Percentiles rank a stretch among this genome's conserved stretches.
Conservation (phyloP, 2,329 filamentous ascomycete species). For the Bipolaris sorokiniana region DNA sequence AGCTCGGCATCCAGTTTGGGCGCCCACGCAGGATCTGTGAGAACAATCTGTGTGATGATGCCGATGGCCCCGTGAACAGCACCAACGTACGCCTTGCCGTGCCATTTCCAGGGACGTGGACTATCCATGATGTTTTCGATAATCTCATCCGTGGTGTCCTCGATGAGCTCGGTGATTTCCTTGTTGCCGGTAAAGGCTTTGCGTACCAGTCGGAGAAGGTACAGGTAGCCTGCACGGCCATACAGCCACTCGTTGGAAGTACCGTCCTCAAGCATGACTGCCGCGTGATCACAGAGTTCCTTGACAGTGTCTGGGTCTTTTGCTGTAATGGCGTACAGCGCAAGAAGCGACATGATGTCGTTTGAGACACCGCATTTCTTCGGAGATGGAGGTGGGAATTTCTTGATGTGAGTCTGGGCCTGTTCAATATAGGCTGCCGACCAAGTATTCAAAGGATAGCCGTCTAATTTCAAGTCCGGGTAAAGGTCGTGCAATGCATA, state of each 20-base stretch:
- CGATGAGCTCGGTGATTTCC: conserved; percentile 58
- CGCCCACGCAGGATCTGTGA: conserved; percentile 63
- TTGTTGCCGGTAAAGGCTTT: conserved; percentile 61
- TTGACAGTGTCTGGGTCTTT: conserved; percentile 57
- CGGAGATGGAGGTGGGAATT: conserved; percentile 54
- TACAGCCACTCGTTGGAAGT: conserved; percentile 69
- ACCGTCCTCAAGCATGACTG: conserved; percentile 54
- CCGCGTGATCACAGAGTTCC: conserved; percentile 58
- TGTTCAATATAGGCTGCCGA: conserved; percentile 58
- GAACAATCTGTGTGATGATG: conserved; percentile 72
- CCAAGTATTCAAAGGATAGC: conserved; percentile 56
- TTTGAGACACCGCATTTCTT: conserved; percentile 58
- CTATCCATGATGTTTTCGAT: conserved; percentile 65
- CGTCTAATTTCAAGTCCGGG: conserved; percentile 55
- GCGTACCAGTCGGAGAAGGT: conserved; percentile 68
- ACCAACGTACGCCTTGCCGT: conserved; percentile 67
- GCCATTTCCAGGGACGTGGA: conserved; percentile 67
- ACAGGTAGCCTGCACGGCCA: conserved; percentile 71
- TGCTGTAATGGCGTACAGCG: conserved; percentile 57
- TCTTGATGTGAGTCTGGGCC: conserved; percentile 56
- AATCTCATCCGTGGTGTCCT: conserved; percentile 62
- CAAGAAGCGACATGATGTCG: conserved; percentile 58
- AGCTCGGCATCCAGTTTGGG: conserved; percentile 61
- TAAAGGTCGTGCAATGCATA: conserved; percentile 58
- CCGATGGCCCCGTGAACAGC: conserved; percentile 72